Base-by-base conservation (phyloP, 1,284 basidiomycete genomes). In the Neolentinus lepideus region DNA sequence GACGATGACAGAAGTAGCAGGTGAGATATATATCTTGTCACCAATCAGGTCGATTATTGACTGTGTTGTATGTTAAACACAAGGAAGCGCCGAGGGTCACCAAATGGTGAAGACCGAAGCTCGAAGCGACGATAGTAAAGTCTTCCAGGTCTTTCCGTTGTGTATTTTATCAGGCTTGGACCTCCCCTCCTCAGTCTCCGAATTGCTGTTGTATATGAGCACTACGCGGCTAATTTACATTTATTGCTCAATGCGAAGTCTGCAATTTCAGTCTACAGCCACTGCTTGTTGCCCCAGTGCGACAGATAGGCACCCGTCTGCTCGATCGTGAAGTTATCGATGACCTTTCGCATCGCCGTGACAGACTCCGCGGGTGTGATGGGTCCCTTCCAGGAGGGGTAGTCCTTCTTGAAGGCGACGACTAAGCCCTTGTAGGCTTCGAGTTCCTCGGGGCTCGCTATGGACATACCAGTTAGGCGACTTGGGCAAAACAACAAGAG, bases 1-100 rank as follows among this genome's bases (percentile, higher is more conserved):
- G 47, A 50, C 22, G 47, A 61, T 57, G 59, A 38, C 57, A 56
- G 60, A 76, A 74, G 62, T 77, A 68, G 60, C 72, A 51, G 77
- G 76, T 11, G 80, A 85, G 60, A 25, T 3, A 77, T 80, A 33
- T 81, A 84, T 60, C 82, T 31, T 31, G 85, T 51, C 73, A 81
- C 60, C 25, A 6, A 16, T 21, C 22, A 4, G 11, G 47, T 25
- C n/a, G 24, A 12, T 6, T 50, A 8, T 25, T 50, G 8, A 50
- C 14, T 50, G n/a, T 50, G 21, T 25, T 50, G 8, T n/a, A 6
- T 21, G 6, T 25, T 4, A 24, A 43, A 4, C 38, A 25, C 6
- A 21, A 70, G 68, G 53, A 70, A 70, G 58, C 64, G 67, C 51
- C 61, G 68, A 51, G 63, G 64, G 8, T 70, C 68, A 8, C 67